Base-by-base conservation (phyloP, 768 basidiomycete species). In the Naganishia onofrii region DNA sequence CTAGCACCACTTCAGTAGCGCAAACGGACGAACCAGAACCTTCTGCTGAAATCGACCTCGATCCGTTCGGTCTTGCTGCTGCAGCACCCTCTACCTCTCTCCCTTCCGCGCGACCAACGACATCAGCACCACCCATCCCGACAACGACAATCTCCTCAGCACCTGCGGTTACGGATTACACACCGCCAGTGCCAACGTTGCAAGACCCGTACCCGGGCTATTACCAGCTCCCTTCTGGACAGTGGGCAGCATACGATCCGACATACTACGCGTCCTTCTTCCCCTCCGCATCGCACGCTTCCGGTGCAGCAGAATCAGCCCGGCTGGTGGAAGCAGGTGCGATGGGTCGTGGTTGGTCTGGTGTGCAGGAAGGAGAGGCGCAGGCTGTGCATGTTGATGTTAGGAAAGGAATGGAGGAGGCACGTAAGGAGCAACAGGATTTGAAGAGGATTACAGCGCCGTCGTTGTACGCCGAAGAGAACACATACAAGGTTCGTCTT, bases 121-220 rank as follows among this genome's bases (percentile, higher is more conserved):
- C 58, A 0, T 56, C 69, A 7, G 66, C 68, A 55, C 66, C 76
- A 55, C 4, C 70, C 29, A 19, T 9, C 36, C 53, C 17, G n/a
- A n/a, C n/a, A 28, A 48, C 55, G 46, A 36, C 71, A 7, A 76
- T 80, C 53, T 73, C 77, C 23, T 77, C 79, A 5, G 79, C 79
- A 2, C 79, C 79, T 0, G 52, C 68, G 19, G 76, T 77, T 10
- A 67, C 74, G 34, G 77, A 78, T 51, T 80, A 76, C 69, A 66
- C 74, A 3, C 79, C 79, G 0, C 79, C 78, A 4, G 32, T 52
- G 46, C 79, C 79, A 1, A 75, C 75, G 8, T 8, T 68, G 0
- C 52, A 55, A 17, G 79, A 80, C 60, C 78, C 77, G 15, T 80
- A 80, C 74, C 79, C 79, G 29, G 79, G 79, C 21, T 80, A 78